Conservation (phyloP, 2,329 filamentous ascomycete species). For the Ophiostoma montium region DNA sequence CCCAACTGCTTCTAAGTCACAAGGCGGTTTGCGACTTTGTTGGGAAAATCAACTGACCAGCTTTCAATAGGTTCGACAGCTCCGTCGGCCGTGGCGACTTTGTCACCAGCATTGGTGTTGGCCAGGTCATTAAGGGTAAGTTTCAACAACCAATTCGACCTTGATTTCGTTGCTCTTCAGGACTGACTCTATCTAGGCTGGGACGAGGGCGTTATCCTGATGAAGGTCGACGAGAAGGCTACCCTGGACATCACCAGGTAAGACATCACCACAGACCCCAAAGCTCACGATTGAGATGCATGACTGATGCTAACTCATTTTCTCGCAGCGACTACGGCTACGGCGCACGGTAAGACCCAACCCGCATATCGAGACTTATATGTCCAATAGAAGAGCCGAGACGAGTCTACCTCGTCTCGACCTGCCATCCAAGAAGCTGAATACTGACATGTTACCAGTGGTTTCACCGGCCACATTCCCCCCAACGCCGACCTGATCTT, state of each 20-base stretch:
- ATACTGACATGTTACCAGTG: constrained; percentile 33
- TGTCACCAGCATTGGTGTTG: constrained; percentile 62
- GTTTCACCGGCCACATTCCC: constrained; percentile 68
- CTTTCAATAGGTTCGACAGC: constrained; percentile 59
- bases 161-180: not conserved
- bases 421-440: not conserved
- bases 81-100: constrained; percentile 69
- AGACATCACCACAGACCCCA: constrained; percentile 15
- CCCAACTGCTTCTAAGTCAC: no score
- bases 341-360: constrained; percentile 38
- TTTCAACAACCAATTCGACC: not conserved
- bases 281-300: no score
- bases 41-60: constrained; percentile 2
- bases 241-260: constrained; percentile 70
- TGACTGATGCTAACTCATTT: not conserved
- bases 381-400: no score
- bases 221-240: constrained; percentile 86
- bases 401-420: no score
- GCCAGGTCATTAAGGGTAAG: constrained; percentile 73
- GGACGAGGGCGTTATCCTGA: constrained; percentile 73
- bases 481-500: constrained; percentile 64
- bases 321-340: constrained; percentile 44
- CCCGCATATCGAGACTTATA: no score
- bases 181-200: constrained; percentile 38
- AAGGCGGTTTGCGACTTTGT: not conserved